Evolutionary conservation across 2,329 filamentous ascomycete species (phyloP), one percentile per base, ranked within the genome.

Genomic region (Fusarium nematophilum): DNA sequence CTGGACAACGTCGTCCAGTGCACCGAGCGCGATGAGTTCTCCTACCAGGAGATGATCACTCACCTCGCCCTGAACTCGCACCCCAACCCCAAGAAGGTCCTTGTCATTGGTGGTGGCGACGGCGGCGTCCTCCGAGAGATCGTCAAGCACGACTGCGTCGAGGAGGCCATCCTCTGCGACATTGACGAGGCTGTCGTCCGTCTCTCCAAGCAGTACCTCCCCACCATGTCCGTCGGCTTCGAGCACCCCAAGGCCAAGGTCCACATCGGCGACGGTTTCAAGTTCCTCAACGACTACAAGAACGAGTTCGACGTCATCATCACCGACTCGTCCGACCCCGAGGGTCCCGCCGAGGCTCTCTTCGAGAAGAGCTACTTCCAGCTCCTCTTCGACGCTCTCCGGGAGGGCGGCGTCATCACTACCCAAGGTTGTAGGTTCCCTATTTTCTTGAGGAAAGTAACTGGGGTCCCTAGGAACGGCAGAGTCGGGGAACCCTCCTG

Each of bases 41-140:
- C 93, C 71, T 97, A 97, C 88, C 95, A 99, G 85, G 95, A 99
- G 87, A 99, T 99, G 95, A 99, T 99, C 80, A 93, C 94, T 70
- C 93, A 99, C 81, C 86, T 99, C 68, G 95, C 93, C 80, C 92
- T 99, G 90, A 95, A 96, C 87, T 92, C 94, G 48, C 95, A 99
- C 87, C 95, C 95, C 69, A 89, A 96, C 84, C 95, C 95, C 75
- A 95, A 98, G 88, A 96, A 93, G 81, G 95, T 99, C 48, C 89
- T 99, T 54, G 95, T 99, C 77, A 98, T 99, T 73, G 95, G 95
- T 66, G 95, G 95, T 72, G 95, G 95, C 76, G 95, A 99, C 76
- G 95, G 95, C 58, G 95, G 95, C 80, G 95, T 99, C 63, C 89
- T 99, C 71, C 93, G 95, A 71, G 95, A 99, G 86, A 90, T 99